A percentile compares a stretch with the other conserved stretches of the same genome.
phyloP scores from a whole-genome alignment of 2,329 filamentous ascomycete species.

The Cryphonectria parasitica region DNA sequence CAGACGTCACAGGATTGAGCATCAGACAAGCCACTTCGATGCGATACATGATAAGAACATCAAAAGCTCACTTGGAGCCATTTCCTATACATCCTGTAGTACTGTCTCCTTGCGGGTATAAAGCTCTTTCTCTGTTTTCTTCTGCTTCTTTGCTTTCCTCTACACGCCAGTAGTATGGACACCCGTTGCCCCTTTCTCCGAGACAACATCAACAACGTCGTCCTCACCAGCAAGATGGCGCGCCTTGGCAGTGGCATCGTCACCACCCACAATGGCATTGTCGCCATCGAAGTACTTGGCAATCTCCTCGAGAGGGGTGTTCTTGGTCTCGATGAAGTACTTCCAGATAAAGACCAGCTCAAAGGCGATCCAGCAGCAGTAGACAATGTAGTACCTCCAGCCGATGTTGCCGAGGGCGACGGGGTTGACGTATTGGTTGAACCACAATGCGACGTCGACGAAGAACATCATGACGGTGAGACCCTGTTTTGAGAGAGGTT shows the following conservation, averaged over 20 bases:
- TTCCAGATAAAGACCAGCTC: conserved; percentile 30
- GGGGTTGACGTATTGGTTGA: conserved; percentile 45
- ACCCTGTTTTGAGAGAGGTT: conserved; percentile 31
- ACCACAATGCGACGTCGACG: conserved; percentile 40
- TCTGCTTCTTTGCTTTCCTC: no score
- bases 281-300: conserved; percentile 35
- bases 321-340: conserved; percentile 39
- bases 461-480: conserved; percentile 51
- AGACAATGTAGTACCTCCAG: conserved; percentile 46
- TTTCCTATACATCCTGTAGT: background rate
- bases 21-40: background rate
- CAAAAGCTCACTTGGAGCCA: background rate
- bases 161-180: conserved; percentile 11
- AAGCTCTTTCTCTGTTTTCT: background rate
- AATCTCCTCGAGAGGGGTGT: conserved; percentile 38
- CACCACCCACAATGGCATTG: conserved; percentile 28
- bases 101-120: background rate
- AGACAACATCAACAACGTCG: conserved; percentile 14
- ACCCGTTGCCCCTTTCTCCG: conserved; percentile 14
- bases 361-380: conserved; percentile 44
- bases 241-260: conserved; percentile 30
- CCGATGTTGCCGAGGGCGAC: conserved; percentile 41
- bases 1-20: background rate
- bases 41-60: background rate
- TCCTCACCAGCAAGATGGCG: conserved; percentile 30